Evolutionary conservation across 225 moss, liverwort and hornwort genomes (phyloP), one percentile per base, ranked within the genome.

Genomic region (Climacium dendroides): DNA sequence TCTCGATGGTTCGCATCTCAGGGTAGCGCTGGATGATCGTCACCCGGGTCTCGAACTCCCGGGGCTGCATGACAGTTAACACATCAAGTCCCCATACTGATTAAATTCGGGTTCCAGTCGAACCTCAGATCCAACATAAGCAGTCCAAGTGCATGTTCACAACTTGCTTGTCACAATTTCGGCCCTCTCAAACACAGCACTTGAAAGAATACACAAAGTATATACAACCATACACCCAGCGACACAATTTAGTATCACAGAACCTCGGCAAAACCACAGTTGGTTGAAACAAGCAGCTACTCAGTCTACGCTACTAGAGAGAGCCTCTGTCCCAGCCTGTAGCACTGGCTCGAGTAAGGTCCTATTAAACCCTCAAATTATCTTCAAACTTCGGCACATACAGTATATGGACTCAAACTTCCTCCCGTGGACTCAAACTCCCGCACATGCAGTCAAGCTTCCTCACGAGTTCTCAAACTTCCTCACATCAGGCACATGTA

Each of bases 11-110:
- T 83, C 84, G 90, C 94, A 94, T 93, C 81, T 94, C 94, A 30
- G 94, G 94, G 86, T 89, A 93, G 81, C 91, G 90, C 82, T 94
- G 94, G 34, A 93, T 93, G 45, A 94, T 87, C 39, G 91, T 91
- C 53, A 94, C 93, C 34, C 93, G 86, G 37, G 94, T 94, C 85
- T 94, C 94, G 55, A 77, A 94, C 62, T 94, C 94, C 69, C 90
- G 89, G 29, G 93, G 93, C 94, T 94, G 89, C 85, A 52, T 6
- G 23, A 48, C 59, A 88, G 74, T 34, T 47, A 47, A 16, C 37
- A 65, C 39, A 88, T 47, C 25, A 53, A 25, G 34, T 39, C 74
- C 28, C 61, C 48, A 14, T 13, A 25, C 26, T 73, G 4, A 26
- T 26, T 35, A 7, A 6, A 48, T 6, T 48, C 25, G 22, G 22